phyloP scores from a whole-genome alignment of 306 rosid genomes.

The Cicer judaicum region DNA sequence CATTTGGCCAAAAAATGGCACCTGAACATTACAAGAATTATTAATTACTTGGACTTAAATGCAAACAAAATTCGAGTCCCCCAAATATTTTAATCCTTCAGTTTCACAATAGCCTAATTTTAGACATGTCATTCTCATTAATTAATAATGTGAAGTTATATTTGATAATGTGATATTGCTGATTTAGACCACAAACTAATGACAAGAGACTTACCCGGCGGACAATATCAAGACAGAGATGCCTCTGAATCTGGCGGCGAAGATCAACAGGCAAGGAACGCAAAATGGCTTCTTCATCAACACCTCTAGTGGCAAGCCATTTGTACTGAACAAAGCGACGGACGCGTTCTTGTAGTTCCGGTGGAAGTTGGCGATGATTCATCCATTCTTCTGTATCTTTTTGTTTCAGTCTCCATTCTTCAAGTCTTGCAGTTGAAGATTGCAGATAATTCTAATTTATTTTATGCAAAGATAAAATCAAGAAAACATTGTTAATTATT shows the following conservation, averaged over 20 bases:
- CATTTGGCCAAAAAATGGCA: slow-evolving; percentile 89
- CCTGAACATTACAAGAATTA: slow-evolving; percentile 49
- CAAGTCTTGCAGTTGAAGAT: slow-evolving; percentile 84
- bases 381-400: slow-evolving; percentile 97
- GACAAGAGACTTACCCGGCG: slow-evolving; percentile 66
- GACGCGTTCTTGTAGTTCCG: slow-evolving; percentile 71
- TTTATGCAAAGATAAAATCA: background rate
- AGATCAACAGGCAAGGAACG: slow-evolving; percentile 74
- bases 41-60: background rate
- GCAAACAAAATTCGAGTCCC: too few species aligned
- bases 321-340: slow-evolving; percentile 84
- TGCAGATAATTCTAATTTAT: slow-evolving; percentile 67
- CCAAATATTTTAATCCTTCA: too few species aligned
- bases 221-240: slow-evolving; percentile 82
- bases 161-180: too few species aligned
- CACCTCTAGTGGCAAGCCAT: slow-evolving; percentile 95
- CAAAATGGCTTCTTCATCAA: slow-evolving; percentile 81
- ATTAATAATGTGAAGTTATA: too few species aligned
- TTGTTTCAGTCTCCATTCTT: slow-evolving; percentile 83
- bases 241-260: slow-evolving; percentile 86
- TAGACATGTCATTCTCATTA: too few species aligned
- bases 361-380: slow-evolving; percentile 91
- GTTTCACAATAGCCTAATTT: too few species aligned
- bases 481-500: background rate
- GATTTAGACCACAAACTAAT: background rate